These are phyloP conservation scores for Cyberlindnera mississippiensis DNA, from an alignment of 805 yeast genomes.

Conservation along the genomic window DNA sequence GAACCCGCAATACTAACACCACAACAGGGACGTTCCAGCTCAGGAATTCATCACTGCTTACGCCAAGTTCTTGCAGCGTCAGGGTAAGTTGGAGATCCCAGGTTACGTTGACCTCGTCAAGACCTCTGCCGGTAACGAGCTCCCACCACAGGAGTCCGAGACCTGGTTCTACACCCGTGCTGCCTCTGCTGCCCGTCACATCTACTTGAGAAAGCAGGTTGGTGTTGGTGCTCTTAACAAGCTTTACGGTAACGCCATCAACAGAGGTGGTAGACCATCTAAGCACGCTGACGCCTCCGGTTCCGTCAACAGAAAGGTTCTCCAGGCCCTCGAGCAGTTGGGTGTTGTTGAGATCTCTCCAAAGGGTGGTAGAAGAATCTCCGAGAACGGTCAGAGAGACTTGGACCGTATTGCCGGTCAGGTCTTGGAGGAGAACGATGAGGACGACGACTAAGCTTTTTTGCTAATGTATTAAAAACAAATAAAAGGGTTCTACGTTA, in stretches of 20 bases:
- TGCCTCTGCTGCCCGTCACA: slow-evolving; percentile 99
- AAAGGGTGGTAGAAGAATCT: slow-evolving; percentile 99
- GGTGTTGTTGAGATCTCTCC: slow-evolving; percentile 95
- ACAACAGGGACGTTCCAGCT: slow-evolving; percentile 98
- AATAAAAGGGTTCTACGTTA: slow-evolving; percentile 14
- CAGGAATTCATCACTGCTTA: slow-evolving; percentile 99
- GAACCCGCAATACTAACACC: not conserved
- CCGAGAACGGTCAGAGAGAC: slow-evolving; percentile 99
- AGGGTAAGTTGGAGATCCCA: slow-evolving; percentile 99
- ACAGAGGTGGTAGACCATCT: slow-evolving; percentile 99
- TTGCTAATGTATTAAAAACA: slow-evolving; percentile 12
- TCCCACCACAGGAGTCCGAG: slow-evolving; percentile 99
- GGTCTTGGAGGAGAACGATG: slow-evolving; percentile 90
- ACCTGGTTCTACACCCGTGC: slow-evolving; percentile 99
- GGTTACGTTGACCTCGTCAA: slow-evolving; percentile 99
- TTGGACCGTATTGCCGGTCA: slow-evolving; percentile 99
- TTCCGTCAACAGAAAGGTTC: slow-evolving; percentile 96
- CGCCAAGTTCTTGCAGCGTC: slow-evolving; percentile 99
- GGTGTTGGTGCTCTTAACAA: slow-evolving; percentile 99
- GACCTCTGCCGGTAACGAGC: slow-evolving; percentile 98
- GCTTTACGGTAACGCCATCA: slow-evolving; percentile 97
- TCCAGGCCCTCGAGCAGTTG: slow-evolving; percentile 97
- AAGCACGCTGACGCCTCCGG: slow-evolving; percentile 99
- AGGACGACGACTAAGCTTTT: slow-evolving; percentile 61
- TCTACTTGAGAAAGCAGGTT: slow-evolving; percentile 98